These are phyloP conservation scores for Teunomyces panamensis DNA, from an alignment of 805 yeast genomes.

Conservation along the genomic window DNA sequence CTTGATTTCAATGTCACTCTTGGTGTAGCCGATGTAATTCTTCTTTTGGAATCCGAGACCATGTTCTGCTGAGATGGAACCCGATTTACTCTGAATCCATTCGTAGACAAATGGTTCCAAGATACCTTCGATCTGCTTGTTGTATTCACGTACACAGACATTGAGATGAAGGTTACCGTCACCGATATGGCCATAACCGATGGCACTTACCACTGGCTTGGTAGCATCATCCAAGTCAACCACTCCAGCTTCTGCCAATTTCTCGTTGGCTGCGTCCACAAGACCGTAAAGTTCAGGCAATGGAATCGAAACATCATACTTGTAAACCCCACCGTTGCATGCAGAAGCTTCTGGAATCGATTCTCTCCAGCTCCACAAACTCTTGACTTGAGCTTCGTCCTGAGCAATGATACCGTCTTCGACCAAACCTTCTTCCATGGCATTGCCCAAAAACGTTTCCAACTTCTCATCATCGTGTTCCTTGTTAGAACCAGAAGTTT, in stretches of 20 bases:
- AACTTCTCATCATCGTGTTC: conserved; percentile 92
- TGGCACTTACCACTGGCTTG: conserved; percentile 81
- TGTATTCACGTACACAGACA: conserved; percentile 83
- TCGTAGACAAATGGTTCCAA: conserved; percentile 95
- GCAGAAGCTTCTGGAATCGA: conserved; percentile 86
- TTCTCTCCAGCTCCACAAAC: conserved; percentile 96
- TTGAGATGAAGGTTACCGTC: conserved; percentile 96
- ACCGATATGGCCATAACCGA: conserved; percentile 98
- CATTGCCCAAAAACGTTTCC: conserved; percentile 75
- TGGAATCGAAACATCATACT: conserved; percentile 94
- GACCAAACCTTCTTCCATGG: conserved; percentile 81
- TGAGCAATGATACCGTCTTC: conserved; percentile 96
- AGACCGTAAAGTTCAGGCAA: conserved; percentile 74
- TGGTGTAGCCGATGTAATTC: conserved; percentile 82
- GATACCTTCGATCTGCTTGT: conserved; percentile 69
- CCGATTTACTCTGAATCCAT: conserved; percentile 69
- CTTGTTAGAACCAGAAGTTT: conserved; percentile 92
- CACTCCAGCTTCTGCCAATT: conserved; percentile 54
- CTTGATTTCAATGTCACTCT: conserved; percentile 64
- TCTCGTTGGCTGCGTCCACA: conserved; percentile 72
- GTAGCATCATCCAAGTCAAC: conserved; percentile 57
- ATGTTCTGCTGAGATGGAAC: conserved; percentile 96
- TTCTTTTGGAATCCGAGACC: conserved; percentile 97
- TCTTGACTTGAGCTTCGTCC: conserved; percentile 81
- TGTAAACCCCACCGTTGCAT: conserved; percentile 89